Evolutionary conservation across 331 rosid species (phyloP), one percentile per base, ranked within the genome.

Genomic region (Rhamnella rubrinervis): DNA sequence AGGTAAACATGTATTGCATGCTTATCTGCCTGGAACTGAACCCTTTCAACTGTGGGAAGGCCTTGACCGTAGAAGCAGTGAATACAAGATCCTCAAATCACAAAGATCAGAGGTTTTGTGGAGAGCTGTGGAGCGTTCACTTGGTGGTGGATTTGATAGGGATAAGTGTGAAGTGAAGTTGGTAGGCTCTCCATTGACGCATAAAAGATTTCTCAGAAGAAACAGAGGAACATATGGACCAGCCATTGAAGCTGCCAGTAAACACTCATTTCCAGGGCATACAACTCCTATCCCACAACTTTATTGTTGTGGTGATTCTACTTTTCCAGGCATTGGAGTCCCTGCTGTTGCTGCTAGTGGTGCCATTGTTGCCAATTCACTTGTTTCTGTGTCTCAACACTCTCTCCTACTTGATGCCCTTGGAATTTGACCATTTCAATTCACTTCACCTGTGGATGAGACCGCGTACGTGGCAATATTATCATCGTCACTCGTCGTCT

Each of bases 301-400:
- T 55, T 93, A 71, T 57, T 87, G 98, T 57, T 90, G 96, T 59
- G 98, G 98, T 64, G 98, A 93, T 66, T 93, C 98, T 59, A 93
- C 92, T 59, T 93, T 90, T 73, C 98, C 96, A 1, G 98, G 98
- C 75, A 93, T 93, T 69, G 97, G 98, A 62, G 96, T 93, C 76
- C 97, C 98, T 16, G 98, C 98, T 10, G 97, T 93, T 47, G 97
- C 98, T 56, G 95, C 97, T 15, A 90, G 98, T 71, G 98, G 98
- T 21, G 97, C 97, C 62, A 88, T 90, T 37, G 98, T 93, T 11
- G 98, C 97, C 66, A 88, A 93, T 72, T 90, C 97, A 14, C 67
- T 93, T 16, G 97, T 93, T 70, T 87, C 97, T 4, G 96, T 87
- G 47, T 81, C 89, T 65, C 88, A 82, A 64, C 97, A 93, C 85